Percentiles rank a stretch among this genome's conserved stretches.
phyloP scores from a whole-genome alignment of 148 eudicot species.

The Persicaria maculosa region DNA sequence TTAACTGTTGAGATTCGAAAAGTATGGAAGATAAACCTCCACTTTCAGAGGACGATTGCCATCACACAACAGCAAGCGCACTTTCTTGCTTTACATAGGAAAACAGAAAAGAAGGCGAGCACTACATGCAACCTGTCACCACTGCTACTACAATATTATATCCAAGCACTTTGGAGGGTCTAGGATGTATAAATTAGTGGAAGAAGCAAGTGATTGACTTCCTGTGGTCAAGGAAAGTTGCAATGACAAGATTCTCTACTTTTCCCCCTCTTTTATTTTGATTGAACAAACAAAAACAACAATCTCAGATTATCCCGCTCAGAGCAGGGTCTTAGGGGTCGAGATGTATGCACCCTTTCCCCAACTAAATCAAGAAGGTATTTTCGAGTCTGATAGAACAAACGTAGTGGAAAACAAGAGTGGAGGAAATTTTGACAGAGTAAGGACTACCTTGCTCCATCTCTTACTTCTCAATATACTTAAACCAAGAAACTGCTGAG shows the following conservation, averaged over 20 bases:
- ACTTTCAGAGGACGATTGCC: background rate
- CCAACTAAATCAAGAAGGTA: no score
- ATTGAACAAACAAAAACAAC: background rate
- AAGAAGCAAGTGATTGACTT: background rate
- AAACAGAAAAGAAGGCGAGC: slow-evolving; percentile 1
- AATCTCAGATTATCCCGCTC: no score
- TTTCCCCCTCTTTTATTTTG: background rate
- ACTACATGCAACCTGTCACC: background rate
- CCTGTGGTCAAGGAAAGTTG: background rate
- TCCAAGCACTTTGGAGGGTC: background rate
- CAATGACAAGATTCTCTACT: background rate
- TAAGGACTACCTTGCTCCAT: no score
- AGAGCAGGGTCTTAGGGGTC: no score
- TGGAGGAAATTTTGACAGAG: background rate
- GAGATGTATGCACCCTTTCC: no score
- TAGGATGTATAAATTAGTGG: background rate
- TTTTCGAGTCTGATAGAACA: no score
- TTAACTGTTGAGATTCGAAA: slow-evolving; percentile 1
- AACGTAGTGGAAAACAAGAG: background rate
- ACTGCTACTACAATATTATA: background rate
- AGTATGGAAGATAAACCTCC: background rate
- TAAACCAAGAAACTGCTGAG: no score
- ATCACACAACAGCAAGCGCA: slow-evolving; percentile 6
- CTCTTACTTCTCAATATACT: no score
- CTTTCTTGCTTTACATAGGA: background rate